Evolutionary conservation across 169 alveolate species (phyloP).

Genomic region (Plasmodium gaboni): DNA sequence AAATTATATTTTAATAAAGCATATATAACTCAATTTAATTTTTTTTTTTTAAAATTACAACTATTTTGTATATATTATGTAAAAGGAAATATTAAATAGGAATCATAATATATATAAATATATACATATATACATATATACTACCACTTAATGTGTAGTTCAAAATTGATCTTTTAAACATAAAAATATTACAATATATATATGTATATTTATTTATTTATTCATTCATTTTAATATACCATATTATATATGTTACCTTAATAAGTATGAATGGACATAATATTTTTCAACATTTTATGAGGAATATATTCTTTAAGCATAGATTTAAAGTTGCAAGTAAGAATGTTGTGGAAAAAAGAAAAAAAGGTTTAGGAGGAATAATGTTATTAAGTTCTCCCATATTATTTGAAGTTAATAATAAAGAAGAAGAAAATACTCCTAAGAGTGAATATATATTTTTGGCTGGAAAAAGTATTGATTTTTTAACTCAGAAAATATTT

Average conservation of each 20-base stretch:
- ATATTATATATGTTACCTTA: background rate
- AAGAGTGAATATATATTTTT: constrained; percentile 59
- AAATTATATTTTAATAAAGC: no score
- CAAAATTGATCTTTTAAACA: no score
- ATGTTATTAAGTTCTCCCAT: constrained; percentile 49
- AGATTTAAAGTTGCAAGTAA: background rate
- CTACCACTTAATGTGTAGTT: background rate
- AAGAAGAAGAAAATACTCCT: constrained; percentile 67
- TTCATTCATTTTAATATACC: background rate
- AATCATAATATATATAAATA: background rate
- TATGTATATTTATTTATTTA: background rate
- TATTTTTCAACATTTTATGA: background rate
- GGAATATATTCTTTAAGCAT: background rate
- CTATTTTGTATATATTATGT: no score
- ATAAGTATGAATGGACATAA: background rate
- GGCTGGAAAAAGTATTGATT: constrained; percentile 70
- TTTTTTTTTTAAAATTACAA: no score
- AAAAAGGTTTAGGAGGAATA: constrained; percentile 17
- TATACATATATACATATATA: background rate
- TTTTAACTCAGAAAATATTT: constrained; percentile 60
- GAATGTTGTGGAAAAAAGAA: background rate
- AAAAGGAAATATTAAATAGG: no score
- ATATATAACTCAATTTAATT: no score
- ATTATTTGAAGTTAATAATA: constrained; percentile 51
- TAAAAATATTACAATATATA: background rate